These are phyloP conservation scores for Rhodofomes roseus DNA, from an alignment of 1,284 basidiomycete species.

Conservation along the genomic window DNA sequence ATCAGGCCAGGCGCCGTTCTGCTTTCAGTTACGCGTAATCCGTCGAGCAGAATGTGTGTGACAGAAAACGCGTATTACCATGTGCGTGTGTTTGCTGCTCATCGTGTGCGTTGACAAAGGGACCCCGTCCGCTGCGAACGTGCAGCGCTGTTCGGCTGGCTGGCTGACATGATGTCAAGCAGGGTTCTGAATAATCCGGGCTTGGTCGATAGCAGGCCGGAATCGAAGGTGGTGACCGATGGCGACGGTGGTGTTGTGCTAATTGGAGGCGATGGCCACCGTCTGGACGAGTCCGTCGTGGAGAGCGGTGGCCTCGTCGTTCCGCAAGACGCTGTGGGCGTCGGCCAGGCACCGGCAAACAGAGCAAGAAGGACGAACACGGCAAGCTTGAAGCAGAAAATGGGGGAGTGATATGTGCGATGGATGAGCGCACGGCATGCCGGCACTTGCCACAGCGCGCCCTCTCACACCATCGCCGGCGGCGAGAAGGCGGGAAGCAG, in stretches of 20 bases:
- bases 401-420: slow-evolving; percentile 12
- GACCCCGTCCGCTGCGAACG: not conserved
- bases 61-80: not conserved
- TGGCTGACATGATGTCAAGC: not conserved
- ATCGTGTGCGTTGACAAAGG: not conserved
- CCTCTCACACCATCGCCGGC: not conserved
- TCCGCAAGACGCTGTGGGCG: not conserved
- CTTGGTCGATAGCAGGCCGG: not conserved
- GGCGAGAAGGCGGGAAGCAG: not conserved
- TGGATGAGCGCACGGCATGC: not conserved
- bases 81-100: not conserved
- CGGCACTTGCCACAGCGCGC: not conserved
- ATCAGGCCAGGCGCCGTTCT: not conserved
- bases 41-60: not conserved
- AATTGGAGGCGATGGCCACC: not conserved
- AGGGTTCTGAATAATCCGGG: not conserved
- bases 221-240: not conserved
- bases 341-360: not conserved
- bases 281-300: not conserved
- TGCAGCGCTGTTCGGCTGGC: not conserved
- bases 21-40: no score
- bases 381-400: slow-evolving; percentile 13
- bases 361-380: slow-evolving; percentile 8
- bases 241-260: not conserved
- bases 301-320: not conserved